A percentile compares a stretch with the other conserved stretches of the same genome.
Evolutionary conservation across 768 basidiomycete species (phyloP).

Genomic region (Rhodotorula toruloides): DNA sequence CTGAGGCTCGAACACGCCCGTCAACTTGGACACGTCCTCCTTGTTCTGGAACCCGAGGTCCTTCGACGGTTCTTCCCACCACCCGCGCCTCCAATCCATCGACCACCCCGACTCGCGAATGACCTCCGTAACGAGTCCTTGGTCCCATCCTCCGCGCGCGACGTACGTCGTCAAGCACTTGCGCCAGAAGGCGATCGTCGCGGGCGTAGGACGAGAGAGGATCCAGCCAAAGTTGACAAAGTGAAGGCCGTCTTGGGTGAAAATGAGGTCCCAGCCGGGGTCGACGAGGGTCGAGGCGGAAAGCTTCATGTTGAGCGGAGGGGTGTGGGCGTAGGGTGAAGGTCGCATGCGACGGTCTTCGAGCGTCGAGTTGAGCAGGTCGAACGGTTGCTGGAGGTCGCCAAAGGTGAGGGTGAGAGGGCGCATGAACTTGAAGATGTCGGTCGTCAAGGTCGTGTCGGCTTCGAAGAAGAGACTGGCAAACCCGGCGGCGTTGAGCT

Average conservation of each 20-base stretch:
- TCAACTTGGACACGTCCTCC: not conserved
- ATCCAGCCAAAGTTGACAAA: not conserved
- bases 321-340: not conserved
- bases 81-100: not conserved
- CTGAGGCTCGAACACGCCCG: not conserved
- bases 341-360: not conserved
- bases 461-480: constrained; percentile 1
- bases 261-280: not conserved
- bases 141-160: not conserved
- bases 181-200: not conserved
- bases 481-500: not conserved
- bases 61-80: not conserved
- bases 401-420: not conserved
- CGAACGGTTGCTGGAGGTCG: not conserved
- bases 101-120: not conserved
- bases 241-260: not conserved
- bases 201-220: not conserved
- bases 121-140: not conserved
- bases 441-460: not conserved
- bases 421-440: not conserved
- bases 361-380: not conserved
- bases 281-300: not conserved
- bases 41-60: not conserved
- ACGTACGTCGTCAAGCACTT: not conserved
- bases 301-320: not conserved